Percentiles rank a stretch among this genome's conserved stretches.
phyloP scores from a whole-genome alignment of 1,139 yeast species.

The Lodderomyces margitis region DNA sequence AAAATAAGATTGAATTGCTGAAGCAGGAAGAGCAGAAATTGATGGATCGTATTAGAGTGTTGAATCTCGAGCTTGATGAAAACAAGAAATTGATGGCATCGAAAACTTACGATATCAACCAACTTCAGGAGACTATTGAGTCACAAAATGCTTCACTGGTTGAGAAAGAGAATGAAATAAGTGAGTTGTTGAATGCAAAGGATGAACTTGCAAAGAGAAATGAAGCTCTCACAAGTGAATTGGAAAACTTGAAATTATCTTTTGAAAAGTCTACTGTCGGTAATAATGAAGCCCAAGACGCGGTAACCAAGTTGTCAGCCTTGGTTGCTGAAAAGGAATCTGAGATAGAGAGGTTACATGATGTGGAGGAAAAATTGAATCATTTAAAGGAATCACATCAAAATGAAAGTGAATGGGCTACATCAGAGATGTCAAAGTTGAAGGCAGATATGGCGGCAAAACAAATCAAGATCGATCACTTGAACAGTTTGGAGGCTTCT shows the following conservation, averaged over 20 bases:
- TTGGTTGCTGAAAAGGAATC: neutral
- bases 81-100: neutral
- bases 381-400: neutral
- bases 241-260: neutral
- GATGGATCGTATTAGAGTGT: neutral
- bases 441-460: neutral
- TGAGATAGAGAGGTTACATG: neutral
- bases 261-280: neutral
- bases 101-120: neutral
- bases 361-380: neutral
- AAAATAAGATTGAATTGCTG: neutral
- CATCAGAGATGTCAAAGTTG: neutral
- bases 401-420: neutral
- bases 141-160: neutral
- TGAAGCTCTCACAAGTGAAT: neutral
- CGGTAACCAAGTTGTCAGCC: neutral
- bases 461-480: conserved; percentile 1
- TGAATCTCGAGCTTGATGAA: neutral
- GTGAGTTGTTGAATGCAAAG: neutral
- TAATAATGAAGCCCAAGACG: neutral
- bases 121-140: neutral
- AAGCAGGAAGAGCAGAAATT: neutral
- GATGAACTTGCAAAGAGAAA: neutral
- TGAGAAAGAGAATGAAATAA: neutral
- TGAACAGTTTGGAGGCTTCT: neutral